A percentile compares a stretch with the other conserved stretches of the same genome.
phyloP scores from a whole-genome alignment of 768 basidiomycete genomes.

The Boletus pseudopeckii region DNA sequence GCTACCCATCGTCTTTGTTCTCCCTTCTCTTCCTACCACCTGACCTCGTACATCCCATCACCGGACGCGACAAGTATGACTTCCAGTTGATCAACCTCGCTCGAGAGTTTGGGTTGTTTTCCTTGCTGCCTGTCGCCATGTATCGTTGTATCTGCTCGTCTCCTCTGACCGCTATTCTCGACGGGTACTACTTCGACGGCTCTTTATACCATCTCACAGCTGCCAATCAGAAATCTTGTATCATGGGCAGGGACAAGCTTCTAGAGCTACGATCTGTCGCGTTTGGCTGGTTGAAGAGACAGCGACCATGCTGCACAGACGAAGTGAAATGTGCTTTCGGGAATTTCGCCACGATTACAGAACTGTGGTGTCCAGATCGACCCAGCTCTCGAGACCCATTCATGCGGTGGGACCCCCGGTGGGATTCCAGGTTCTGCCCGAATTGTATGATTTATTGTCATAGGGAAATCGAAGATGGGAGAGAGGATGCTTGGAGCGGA shows the following conservation, averaged over 20 bases:
- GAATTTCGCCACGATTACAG: constrained; percentile 20
- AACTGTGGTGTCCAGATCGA: constrained; percentile 20
- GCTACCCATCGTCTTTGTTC: constrained; percentile 25
- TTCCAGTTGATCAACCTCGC: constrained; percentile 26
- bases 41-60: constrained; percentile 17
- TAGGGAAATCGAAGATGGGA: constrained; percentile 24
- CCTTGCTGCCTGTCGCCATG: constrained; percentile 24
- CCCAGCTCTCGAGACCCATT: constrained; percentile 22
- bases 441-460: constrained; percentile 22
- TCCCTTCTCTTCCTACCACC: constrained; percentile 24
- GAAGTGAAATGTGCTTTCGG: constrained; percentile 20
- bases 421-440: constrained; percentile 21
- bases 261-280: constrained; percentile 19
- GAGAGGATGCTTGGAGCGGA: constrained; percentile 23
- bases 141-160: constrained; percentile 20
- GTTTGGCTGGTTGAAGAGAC: constrained; percentile 19
- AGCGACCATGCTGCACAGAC: constrained; percentile 15
- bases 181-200: constrained; percentile 23
- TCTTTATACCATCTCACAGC: constrained; percentile 15
- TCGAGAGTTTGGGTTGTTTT: constrained; percentile 21
- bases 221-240: constrained; percentile 23
- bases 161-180: constrained; percentile 20
- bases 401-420: constrained; percentile 20
- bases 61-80: constrained; percentile 24
- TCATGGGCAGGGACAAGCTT: constrained; percentile 24